Conservation (phyloP, 257 asterid genomes). For the Hygrophila difformis region DNA sequence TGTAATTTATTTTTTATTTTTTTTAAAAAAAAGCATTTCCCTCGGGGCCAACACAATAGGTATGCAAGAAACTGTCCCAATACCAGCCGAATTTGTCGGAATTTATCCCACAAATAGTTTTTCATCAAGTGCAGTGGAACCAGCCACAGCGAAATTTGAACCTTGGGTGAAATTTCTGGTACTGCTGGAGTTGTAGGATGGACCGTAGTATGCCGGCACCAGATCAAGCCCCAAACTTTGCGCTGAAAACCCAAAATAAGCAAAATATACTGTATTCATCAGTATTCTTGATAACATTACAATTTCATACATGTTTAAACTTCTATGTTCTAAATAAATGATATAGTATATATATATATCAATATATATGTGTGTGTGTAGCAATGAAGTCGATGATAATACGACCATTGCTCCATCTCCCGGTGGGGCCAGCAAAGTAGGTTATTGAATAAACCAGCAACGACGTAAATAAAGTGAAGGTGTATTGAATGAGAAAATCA, state of each 20-base stretch:
- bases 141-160: conserved; percentile 28
- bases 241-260: background rate
- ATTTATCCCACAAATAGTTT: conserved; percentile 13
- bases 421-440: conserved; percentile 16
- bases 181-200: background rate
- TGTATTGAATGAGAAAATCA: too few species aligned
- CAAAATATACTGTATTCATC: too few species aligned
- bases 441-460: too few species aligned
- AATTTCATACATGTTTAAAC: too few species aligned
- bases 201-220: conserved; percentile 2
- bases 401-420: conserved; percentile 18
- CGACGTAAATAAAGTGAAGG: too few species aligned
- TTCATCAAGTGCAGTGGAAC: conserved; percentile 24
- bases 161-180: conserved; percentile 10
- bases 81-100: conserved; percentile 30
- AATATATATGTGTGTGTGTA: too few species aligned
- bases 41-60: background rate
- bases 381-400: conserved; percentile 21
- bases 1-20: too few species aligned
- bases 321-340: too few species aligned
- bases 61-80: conserved; percentile 12
- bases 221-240: background rate
- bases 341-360: background rate
- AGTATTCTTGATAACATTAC: too few species aligned
- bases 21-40: background rate